phyloP scores from a whole-genome alignment of 345 rosid species.

The Populus ilicifolia region DNA sequence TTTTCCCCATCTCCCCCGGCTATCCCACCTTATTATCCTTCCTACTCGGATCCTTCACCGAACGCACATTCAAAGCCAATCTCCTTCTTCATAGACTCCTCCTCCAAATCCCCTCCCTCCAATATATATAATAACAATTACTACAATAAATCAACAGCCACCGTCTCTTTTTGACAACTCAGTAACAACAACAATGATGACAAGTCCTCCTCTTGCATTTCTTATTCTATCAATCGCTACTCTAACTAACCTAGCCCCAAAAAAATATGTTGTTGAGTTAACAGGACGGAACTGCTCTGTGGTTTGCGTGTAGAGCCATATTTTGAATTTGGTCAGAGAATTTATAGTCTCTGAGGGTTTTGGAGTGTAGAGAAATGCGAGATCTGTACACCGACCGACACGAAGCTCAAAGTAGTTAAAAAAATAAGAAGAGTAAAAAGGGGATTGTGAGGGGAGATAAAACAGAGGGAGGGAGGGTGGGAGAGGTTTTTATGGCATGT shows the following conservation, averaged over 20 bases:
- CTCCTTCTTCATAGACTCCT: conserved; percentile 46
- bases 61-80: conserved; percentile 33
- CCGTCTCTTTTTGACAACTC: conserved; percentile 18
- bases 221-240: neutral
- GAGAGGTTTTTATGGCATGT: conserved; percentile 32
- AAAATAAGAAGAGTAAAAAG: neutral
- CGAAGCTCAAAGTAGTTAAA: neutral
- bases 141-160: conserved; percentile 15
- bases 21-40: conserved; percentile 52
- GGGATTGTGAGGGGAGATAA: conserved; percentile 12
- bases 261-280: neutral
- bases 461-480: neutral
- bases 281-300: neutral
- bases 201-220: neutral
- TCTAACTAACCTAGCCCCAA: neutral
- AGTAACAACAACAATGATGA: conserved; percentile 12
- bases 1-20: conserved; percentile 75
- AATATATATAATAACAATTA: conserved; percentile 7
- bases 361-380: conserved; percentile 29
- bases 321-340: neutral
- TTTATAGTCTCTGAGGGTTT: neutral
- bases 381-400: conserved; percentile 59
- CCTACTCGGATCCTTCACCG: conserved; percentile 40
- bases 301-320: neutral
- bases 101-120: neutral